Base-by-base conservation (phyloP, 441 rosid genomes). In the Capsella rubella region DNA sequence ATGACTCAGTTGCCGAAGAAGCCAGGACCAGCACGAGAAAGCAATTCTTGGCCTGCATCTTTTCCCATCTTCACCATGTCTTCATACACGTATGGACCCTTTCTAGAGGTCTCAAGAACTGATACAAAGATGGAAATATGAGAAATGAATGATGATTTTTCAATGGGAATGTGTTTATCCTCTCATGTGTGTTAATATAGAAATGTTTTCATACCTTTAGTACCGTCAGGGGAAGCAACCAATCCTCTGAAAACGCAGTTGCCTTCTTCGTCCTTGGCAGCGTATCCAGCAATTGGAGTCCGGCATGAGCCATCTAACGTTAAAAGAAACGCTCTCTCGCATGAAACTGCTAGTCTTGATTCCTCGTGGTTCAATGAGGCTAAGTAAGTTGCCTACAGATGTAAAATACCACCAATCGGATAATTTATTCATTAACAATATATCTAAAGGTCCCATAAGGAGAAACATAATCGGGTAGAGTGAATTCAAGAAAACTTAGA, bases 211-310 rank as follows among this genome's bases (percentile, higher is more conserved):
- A 64, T 85, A 95, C 99, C 97, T 4, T 82, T 82, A 49, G 85
- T 87, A 72, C 99, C 99, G 51, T 95, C 95, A 8, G 99, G 97
- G 10, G 99, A 89, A 32, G 99, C 98, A 52, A 95, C 96, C 77
- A 95, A 80, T 42, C 99, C 98, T 80, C 82, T 87, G 79, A 95
- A 95, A 66, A 90, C 18, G 81, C 99, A 95, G 71, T 87, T 82
- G 53, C 95, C 93, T 10, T 90, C 85, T 73, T 81, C 81, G 49
- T 84, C 98, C 80, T 76, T 86, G 52, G 79, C 77, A 1, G 99
- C 99, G 61, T 95, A 91, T 59, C 97, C 99, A 27, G 99, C 99
- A 47, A 95, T 95, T 56, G 99, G 99, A 65, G 99, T 95, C 61
- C 98, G 97, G 74, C 98, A 95, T 64, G 98, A 91, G 16, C 97